Evolutionary conservation across 1,139 yeast species (phyloP).

Genomic region (Nakaseomyces delphensis): DNA sequence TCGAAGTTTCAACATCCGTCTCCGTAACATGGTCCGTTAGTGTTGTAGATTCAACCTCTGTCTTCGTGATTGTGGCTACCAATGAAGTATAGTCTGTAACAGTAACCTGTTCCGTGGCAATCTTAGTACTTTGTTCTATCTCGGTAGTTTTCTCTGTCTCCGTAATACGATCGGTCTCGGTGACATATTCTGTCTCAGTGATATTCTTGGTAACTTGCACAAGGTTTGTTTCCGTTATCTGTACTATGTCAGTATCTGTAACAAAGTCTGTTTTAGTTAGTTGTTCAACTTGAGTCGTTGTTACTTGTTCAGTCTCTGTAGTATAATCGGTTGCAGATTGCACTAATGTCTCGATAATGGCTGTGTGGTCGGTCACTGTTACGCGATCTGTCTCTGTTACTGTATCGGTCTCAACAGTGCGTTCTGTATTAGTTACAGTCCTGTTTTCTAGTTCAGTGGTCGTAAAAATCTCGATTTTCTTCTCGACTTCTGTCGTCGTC

Average conservation of each 20-base stretch:
- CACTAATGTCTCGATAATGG: neutral
- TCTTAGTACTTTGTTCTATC: neutral
- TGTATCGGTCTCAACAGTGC: neutral
- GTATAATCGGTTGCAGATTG: neutral
- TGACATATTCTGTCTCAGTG: neutral
- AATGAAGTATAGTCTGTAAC: slow-evolving; percentile 5
- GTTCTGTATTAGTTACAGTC: slow-evolving; percentile 2
- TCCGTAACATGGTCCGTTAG: neutral
- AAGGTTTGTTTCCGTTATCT: neutral
- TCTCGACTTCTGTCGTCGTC: neutral
- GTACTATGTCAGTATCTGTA: neutral
- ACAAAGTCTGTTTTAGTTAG: neutral
- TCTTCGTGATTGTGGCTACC: neutral
- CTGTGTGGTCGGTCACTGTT: neutral
- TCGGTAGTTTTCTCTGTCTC: neutral
- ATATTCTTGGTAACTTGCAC: neutral
- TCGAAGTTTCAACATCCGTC: neutral
- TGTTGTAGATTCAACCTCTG: neutral
- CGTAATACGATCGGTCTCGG: slow-evolving; percentile 1
- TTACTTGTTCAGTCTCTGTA: neutral
- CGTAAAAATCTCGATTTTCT: neutral
- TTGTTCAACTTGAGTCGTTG: neutral
- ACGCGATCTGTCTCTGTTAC: neutral
- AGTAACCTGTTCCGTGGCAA: neutral
- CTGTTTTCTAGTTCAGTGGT: neutral